These are phyloP conservation scores for Geotrichum reessii DNA, from an alignment of 1,139 yeast genomes.

Conservation along the genomic window DNA sequence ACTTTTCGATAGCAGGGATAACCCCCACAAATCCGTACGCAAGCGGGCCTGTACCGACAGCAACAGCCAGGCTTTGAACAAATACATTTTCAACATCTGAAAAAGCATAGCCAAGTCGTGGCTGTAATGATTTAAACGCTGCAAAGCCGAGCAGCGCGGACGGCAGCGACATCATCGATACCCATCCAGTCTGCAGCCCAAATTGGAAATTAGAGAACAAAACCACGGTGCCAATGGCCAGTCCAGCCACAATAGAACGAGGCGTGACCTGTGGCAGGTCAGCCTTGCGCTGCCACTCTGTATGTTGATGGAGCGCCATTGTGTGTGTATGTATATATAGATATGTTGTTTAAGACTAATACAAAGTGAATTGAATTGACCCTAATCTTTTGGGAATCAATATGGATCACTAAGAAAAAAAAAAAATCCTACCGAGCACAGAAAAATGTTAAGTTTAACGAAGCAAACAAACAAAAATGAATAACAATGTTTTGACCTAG, in stretches of 20 bases:
- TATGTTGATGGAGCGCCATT: background rate
- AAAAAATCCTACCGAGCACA: background rate
- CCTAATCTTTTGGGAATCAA: background rate
- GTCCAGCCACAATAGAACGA: conserved; percentile 66
- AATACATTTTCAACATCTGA: conserved; percentile 91
- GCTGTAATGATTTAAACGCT: conserved; percentile 51
- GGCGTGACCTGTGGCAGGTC: conserved; percentile 52
- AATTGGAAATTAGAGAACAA: conserved; percentile 88
- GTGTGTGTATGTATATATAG: background rate
- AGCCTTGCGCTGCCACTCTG: conserved; percentile 14
- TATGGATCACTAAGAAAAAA: background rate
- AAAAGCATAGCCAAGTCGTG: conserved; percentile 47
- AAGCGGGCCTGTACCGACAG: conserved; percentile 95
- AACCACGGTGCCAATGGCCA: conserved; percentile 47
- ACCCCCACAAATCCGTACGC: conserved; percentile 95
- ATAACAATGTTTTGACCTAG: background rate
- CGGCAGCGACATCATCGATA: conserved; percentile 98
- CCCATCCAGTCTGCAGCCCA: conserved; percentile 98
- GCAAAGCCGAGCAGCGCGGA: conserved; percentile 87
- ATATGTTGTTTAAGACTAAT: background rate
- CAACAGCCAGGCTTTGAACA: conserved; percentile 88
- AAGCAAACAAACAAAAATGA: background rate
- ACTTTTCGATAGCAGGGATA: conserved; percentile 92
- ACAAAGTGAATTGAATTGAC: background rate
- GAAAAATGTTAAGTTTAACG: too few species aligned